A percentile compares a stretch with the other conserved stretches of the same genome.
These are phyloP conservation scores for Cinnamomum chago DNA, from an alignment of 164 flowering plant species.

Conservation along the genomic window DNA sequence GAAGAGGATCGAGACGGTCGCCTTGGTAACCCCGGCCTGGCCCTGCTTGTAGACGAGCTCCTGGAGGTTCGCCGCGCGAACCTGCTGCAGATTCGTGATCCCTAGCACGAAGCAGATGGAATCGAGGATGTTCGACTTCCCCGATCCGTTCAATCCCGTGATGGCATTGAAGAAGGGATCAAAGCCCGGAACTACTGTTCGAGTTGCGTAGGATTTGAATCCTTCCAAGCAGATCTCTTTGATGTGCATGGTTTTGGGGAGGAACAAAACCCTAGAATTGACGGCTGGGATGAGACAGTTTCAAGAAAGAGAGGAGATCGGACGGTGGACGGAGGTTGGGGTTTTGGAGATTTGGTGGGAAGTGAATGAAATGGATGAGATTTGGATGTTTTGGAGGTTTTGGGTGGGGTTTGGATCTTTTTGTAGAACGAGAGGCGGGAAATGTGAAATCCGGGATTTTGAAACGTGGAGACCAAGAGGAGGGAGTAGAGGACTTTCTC, in stretches of 20 bases:
- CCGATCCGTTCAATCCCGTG: constrained; percentile 94
- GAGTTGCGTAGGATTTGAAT: constrained; percentile 93
- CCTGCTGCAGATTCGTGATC: constrained; percentile 95
- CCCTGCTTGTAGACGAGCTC: constrained; percentile 99
- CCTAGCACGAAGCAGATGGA: constrained; percentile 96
- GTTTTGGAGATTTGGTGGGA: background rate
- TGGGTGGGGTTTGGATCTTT: background rate
- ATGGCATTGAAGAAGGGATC: constrained; percentile 96
- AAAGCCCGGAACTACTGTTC: constrained; percentile 91
- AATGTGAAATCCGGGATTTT: background rate
- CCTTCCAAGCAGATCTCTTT: constrained; percentile 94
- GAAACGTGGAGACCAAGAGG: background rate
- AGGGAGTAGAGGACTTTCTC: background rate
- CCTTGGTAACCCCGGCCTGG: constrained; percentile 97
- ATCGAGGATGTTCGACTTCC: constrained; percentile 94
- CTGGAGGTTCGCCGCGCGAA: constrained; percentile 93
- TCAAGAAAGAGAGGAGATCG: background rate
- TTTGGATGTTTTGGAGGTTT: background rate
- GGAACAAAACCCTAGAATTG: background rate
- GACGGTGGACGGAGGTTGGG: background rate
- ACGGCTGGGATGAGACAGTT: background rate
- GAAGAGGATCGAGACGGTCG: constrained; percentile 91
- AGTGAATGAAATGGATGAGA: background rate
- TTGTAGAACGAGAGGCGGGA: constrained; percentile 2
- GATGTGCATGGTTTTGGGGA: constrained; percentile 45